These are phyloP conservation scores for Puccinellia tenuiflora DNA, from an alignment of 176 grass and related monocot genomes.

Conservation along the genomic window DNA sequence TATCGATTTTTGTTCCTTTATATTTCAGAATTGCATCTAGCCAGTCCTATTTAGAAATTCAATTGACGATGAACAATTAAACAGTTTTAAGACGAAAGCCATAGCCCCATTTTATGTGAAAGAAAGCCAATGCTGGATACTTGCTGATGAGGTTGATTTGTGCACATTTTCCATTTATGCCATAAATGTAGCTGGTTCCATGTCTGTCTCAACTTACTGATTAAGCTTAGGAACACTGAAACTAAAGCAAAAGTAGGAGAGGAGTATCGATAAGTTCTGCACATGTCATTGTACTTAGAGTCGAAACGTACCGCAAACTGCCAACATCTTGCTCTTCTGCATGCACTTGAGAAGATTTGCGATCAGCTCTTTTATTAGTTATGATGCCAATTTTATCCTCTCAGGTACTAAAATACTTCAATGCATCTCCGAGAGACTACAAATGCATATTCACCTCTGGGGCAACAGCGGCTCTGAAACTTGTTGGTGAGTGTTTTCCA, in stretches of 20 bases:
- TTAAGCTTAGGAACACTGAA: background rate
- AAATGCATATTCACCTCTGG: slow-evolving; percentile 97
- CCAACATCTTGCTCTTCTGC: background rate
- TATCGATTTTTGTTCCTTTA: background rate
- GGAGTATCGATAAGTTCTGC: background rate
- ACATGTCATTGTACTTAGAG: background rate
- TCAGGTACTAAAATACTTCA: slow-evolving; percentile 88
- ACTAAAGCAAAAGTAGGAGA: background rate
- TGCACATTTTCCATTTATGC: background rate
- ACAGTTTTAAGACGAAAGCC: background rate
- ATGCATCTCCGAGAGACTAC: slow-evolving; percentile 86
- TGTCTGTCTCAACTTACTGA: background rate
- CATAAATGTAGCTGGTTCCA: background rate
- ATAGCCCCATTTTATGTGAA: background rate
- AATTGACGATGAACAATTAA: background rate
- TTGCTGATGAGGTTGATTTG: background rate
- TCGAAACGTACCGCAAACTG: background rate
- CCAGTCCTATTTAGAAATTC: background rate
- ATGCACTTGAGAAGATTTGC: slow-evolving; percentile 7
- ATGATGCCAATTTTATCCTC: slow-evolving; percentile 30
- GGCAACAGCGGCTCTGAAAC: slow-evolving; percentile 80
- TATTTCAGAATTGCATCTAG: background rate
- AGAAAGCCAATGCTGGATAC: background rate
- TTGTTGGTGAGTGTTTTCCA: slow-evolving; percentile 93
- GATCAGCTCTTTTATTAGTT: slow-evolving; percentile 15